Base-by-base conservation (phyloP, 1,284 basidiomycete genomes). In the Rhodotorula sp. region DNA sequence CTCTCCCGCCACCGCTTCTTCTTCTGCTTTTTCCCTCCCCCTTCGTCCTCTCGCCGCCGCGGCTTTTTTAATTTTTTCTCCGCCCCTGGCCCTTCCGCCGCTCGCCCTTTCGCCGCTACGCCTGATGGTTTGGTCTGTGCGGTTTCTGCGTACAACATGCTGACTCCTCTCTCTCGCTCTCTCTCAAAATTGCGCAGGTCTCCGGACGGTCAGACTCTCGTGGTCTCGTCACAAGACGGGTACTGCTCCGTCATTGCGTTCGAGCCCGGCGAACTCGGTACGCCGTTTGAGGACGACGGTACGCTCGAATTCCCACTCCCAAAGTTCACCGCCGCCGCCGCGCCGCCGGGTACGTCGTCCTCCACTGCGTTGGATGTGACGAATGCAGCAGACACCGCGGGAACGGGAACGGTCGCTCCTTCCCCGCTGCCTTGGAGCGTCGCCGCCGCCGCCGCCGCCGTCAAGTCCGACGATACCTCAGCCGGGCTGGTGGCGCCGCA, bases 171-270 rank as follows among this genome's bases (percentile, higher is more conserved):
- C n/a, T 42, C 10, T 42, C 37, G 37, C 12, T 42, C 37, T 42
- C 37, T 42, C 37, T 42, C 37, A 42, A 33, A 0, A 20, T n/a
- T 33, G 18, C 62, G 37, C 78, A 95, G 94, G 94, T 95, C 95
- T 0, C 89, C 93, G 0, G 95, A 99, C 78, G 95, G 95, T 0
- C 93, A 97, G 81, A 88, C 90, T 51, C 85, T 99, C 51, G 88
- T 98, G 75, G 86, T 98, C 58, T 91, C 93, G 0, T 93, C 93
- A 0, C 88, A 93, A 44, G 95, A 99, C 80, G 95, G 95, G 2
- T 99, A 98, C 82, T 99, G 96, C 83, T 96, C 95, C 0, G 86
- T 97, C 68, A 87, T 96, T 67, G 88, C 84, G 12, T 86, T 86
- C 74, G 84, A 85, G 71, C 80, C 95, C 75, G 91, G 93, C 78